Percentiles rank a stretch among this genome's conserved stretches.
phyloP scores from a whole-genome alignment of 768 basidiomycete species.

The Phylloporus scabripes region DNA sequence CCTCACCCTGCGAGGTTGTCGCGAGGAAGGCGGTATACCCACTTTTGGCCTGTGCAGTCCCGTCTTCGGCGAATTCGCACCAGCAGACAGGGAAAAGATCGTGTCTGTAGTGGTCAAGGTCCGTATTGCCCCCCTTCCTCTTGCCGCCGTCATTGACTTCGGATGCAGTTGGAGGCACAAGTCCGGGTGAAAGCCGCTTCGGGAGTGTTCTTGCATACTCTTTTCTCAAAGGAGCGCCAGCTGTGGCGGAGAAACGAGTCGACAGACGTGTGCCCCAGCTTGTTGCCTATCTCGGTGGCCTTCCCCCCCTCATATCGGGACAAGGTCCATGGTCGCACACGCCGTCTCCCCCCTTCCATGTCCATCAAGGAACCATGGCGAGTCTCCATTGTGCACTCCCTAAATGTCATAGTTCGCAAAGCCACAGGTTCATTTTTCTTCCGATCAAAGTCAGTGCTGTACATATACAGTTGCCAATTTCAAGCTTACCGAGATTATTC shows the following conservation, averaged over 20 bases:
- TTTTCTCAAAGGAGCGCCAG: conserved; percentile 22
- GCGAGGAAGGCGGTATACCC: conserved; percentile 27
- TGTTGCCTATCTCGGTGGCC: conserved; percentile 27
- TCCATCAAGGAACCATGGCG: conserved; percentile 21
- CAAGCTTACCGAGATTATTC: conserved; percentile 2
- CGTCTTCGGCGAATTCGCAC: conserved; percentile 27
- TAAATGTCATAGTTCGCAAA: conserved; percentile 24
- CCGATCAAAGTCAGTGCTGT: conserved; percentile 18
- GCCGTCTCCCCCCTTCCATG: conserved; percentile 30
- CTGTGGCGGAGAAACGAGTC: conserved; percentile 20
- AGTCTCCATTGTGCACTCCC: conserved; percentile 21
- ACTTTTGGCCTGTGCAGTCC: conserved; percentile 28
- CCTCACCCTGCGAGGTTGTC: conserved; percentile 27
- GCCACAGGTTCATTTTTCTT: conserved; percentile 15
- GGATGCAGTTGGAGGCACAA: conserved; percentile 22
- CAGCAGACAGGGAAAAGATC: conserved; percentile 22
- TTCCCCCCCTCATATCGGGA: conserved; percentile 28
- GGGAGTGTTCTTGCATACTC: conserved; percentile 4
- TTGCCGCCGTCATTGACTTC: neutral
- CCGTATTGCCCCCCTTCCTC: neutral
- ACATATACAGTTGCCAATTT: neutral
- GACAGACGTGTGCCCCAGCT: conserved; percentile 21
- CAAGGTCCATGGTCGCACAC: conserved; percentile 12
- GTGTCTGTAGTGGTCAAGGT: conserved; percentile 28
- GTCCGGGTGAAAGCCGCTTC: conserved; percentile 15